Conservation (phyloP, 176 grass and related monocot species). For the Cenchrus purpureus region DNA sequence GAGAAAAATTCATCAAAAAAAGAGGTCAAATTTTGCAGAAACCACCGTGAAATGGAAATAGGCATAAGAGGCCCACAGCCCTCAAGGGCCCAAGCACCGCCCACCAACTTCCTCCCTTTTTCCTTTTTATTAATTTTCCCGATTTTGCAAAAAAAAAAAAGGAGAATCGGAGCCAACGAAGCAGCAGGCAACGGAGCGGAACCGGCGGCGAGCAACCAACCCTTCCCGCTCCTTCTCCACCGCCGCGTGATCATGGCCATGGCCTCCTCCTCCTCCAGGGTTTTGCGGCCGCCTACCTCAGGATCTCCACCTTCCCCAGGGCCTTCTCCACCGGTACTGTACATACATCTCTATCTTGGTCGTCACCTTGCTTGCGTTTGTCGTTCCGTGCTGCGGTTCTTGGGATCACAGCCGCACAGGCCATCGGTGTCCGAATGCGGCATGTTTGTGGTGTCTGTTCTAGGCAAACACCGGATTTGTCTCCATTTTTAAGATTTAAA, state of each 20-base stretch:
- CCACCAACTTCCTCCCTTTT: too few relatives aligned
- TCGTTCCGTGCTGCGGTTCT: neutral
- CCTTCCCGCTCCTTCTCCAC: neutral
- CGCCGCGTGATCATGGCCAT: conserved; percentile 39
- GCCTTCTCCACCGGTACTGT: conserved; percentile 78
- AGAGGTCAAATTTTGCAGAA: too few relatives aligned
- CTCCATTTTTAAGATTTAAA: neutral
- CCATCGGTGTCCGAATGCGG: neutral
- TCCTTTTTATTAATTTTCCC: too few relatives aligned
- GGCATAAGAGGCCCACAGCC: too few relatives aligned
- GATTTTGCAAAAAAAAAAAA: neutral
- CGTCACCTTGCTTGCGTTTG: neutral
- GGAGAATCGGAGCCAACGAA: neutral
- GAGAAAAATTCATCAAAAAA: too few relatives aligned
- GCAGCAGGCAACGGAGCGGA: neutral
- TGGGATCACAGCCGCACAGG: neutral
- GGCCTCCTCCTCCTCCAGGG: conserved; percentile 63
- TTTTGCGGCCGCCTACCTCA: conserved; percentile 74
- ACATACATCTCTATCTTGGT: neutral
- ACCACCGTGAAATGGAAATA: too few relatives aligned
- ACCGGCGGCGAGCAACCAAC: conserved; percentile 32
- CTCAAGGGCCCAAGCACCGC: too few relatives aligned
- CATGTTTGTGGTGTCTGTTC: neutral
- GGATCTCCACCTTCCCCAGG: conserved; percentile 83
- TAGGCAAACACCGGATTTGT: neutral